Conservation (phyloP, 176 grass and related monocot species). For the Poa annua region DNA sequence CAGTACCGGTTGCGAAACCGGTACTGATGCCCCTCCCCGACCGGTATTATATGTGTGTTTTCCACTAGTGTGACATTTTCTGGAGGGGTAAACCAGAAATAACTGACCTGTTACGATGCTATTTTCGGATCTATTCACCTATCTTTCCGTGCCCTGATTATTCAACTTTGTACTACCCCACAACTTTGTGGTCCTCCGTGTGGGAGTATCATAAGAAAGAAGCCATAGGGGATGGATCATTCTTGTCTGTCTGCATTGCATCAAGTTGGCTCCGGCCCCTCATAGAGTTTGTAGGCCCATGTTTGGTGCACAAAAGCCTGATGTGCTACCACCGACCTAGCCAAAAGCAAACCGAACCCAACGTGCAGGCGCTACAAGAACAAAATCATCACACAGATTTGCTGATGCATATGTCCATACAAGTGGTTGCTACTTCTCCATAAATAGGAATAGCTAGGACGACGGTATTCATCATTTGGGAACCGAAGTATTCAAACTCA, state of each 20-base stretch:
- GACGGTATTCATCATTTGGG: neutral
- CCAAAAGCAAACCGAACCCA: slow-evolving; percentile 46
- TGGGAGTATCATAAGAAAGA: slow-evolving; percentile 26
- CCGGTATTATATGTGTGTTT: too few species aligned
- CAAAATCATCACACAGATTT: slow-evolving; percentile 21
- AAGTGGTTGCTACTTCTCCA: neutral
- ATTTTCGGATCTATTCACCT: neutral
- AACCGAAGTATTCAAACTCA: neutral
- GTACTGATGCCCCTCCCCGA: too few species aligned
- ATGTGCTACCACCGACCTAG: slow-evolving; percentile 50
- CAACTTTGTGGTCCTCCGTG: slow-evolving; percentile 37
- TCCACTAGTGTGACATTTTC: too few species aligned
- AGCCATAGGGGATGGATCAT: slow-evolving; percentile 30
- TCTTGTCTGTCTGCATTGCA: slow-evolving; percentile 40
- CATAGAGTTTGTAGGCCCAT: slow-evolving; percentile 29
- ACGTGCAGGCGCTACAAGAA: slow-evolving; percentile 37
- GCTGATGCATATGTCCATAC: neutral
- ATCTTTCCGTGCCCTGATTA: slow-evolving; percentile 48
- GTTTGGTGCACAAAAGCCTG: slow-evolving; percentile 41
- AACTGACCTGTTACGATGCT: neutral
- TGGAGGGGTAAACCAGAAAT: slow-evolving; percentile 5
- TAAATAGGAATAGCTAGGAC: neutral
- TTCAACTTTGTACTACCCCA: slow-evolving; percentile 14
- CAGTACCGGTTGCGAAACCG: too few species aligned
- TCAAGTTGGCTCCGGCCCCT: slow-evolving; percentile 24